These are phyloP conservation scores for Cladosporium colombiae DNA, from an alignment of 2,329 filamentous ascomycete genomes.

Conservation along the genomic window DNA sequence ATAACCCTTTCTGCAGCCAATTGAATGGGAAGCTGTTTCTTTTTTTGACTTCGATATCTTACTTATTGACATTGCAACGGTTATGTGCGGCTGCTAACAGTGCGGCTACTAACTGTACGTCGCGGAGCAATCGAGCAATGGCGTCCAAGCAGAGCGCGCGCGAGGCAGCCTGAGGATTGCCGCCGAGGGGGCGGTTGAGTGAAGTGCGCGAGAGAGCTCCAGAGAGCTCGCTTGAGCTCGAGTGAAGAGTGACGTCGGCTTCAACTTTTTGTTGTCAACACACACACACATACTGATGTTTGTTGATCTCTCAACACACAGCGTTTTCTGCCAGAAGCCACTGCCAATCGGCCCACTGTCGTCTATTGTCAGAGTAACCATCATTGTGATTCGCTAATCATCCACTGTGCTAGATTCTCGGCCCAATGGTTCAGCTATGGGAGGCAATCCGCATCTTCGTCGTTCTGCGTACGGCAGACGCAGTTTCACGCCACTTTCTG, in stretches of 20 bases:
- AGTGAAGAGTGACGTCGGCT: background rate
- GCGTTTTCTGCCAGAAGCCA: background rate
- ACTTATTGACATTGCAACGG: background rate
- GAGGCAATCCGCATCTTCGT: background rate
- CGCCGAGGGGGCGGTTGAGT: background rate
- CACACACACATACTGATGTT: background rate
- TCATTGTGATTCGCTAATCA: background rate
- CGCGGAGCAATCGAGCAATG: background rate
- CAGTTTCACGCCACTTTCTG: slow-evolving; percentile 7
- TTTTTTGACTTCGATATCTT: background rate
- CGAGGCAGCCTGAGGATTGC: background rate
- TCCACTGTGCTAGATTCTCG: background rate
- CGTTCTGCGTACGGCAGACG: background rate
- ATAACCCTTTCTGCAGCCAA: slow-evolving; percentile 17
- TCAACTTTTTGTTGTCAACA: background rate
- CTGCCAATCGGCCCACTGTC: background rate
- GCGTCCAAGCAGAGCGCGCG: background rate
- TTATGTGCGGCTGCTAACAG: background rate
- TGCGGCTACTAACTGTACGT: background rate
- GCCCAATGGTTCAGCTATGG: background rate
- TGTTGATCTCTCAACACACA: slow-evolving; percentile 6
- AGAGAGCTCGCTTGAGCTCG: background rate
- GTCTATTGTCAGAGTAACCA: background rate
- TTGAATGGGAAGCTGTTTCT: slow-evolving; percentile 19
- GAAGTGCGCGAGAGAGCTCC: background rate